Conservation (phyloP, 495 filamentous ascomycete genomes). For the Antarctomyces pellizariae region DNA sequence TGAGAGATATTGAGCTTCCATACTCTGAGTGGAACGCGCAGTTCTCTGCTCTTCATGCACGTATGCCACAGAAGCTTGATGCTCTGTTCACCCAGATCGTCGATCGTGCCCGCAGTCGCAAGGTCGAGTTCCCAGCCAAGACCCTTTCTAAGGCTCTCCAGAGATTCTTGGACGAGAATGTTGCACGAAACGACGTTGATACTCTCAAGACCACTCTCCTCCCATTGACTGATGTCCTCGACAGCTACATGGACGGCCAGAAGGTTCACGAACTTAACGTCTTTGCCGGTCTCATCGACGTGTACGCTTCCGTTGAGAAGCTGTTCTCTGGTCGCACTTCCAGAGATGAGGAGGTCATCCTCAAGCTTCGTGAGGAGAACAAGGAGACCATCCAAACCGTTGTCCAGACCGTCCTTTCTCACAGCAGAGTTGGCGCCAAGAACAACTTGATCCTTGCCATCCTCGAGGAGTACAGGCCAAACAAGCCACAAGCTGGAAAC, state of each 20-base stretch:
- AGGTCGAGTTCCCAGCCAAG: constrained; percentile 81
- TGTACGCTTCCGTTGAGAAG: constrained; percentile 64
- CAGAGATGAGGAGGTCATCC: constrained; percentile 85
- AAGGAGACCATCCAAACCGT: constrained; percentile 72
- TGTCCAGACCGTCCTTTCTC: constrained; percentile 73
- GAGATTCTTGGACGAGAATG: constrained; percentile 77
- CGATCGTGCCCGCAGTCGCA: constrained; percentile 52
- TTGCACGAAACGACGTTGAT: constrained; percentile 36
- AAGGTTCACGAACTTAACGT: constrained; percentile 77
- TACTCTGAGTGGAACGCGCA: constrained; percentile 95
- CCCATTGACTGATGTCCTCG: constrained; percentile 64
- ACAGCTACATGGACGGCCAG: constrained; percentile 64
- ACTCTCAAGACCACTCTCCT: constrained; percentile 47
- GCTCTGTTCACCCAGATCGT: constrained; percentile 57
- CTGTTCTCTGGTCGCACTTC: constrained; percentile 64
- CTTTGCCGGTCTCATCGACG: constrained; percentile 51
- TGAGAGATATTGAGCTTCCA: constrained; percentile 73
- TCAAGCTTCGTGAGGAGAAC: constrained; percentile 86
- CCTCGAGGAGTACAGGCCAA: constrained; percentile 80
- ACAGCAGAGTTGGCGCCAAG: constrained; percentile 79
- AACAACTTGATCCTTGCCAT: constrained; percentile 86
- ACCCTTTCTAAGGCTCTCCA: constrained; percentile 58
- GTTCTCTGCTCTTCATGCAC: constrained; percentile 78
- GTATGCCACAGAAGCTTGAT: constrained; percentile 89
- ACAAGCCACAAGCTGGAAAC: constrained; percentile 73